Conservation (phyloP, 2,329 filamentous ascomycete genomes). For the Eutypella sp. region DNA sequence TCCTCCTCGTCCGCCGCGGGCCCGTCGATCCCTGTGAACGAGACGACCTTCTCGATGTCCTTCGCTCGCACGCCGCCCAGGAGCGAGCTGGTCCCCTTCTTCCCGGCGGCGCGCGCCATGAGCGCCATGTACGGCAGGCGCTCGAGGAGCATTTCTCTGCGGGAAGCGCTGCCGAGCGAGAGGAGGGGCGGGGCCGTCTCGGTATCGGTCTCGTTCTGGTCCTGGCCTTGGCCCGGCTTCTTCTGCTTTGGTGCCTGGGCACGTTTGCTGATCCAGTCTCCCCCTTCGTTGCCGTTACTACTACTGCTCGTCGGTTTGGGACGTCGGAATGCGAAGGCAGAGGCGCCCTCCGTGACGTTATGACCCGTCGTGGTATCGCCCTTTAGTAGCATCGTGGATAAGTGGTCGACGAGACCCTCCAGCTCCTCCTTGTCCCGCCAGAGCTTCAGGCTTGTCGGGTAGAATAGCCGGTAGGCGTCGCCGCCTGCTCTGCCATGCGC, state of each 20-base stretch:
- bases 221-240: constrained; percentile 18
- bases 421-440: constrained; percentile 83
- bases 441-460: constrained; percentile 75
- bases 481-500: constrained; percentile 38
- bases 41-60: constrained; percentile 64
- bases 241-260: constrained; percentile 18
- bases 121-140: constrained; percentile 79
- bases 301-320: constrained; percentile 29
- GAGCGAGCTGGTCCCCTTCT: constrained; percentile 13
- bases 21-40: constrained; percentile 55
- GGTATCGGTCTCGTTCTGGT: constrained; percentile 2
- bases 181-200: constrained; percentile 36
- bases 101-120: constrained; percentile 42
- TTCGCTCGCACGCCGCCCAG: constrained; percentile 36
- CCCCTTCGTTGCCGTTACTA: constrained; percentile 19
- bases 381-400: constrained; percentile 57
- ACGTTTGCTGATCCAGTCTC: constrained; percentile 15
- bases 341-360: constrained; percentile 40
- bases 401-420: constrained; percentile 65
- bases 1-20: constrained; percentile 23
- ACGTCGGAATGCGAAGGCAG: constrained; percentile 47
- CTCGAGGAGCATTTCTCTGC: constrained; percentile 73
- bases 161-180: constrained; percentile 60
- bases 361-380: constrained; percentile 38
- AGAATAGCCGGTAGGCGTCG: constrained; percentile 86